Evolutionary conservation across 768 basidiomycete species (phyloP).

Genomic region (Mycena crocata): DNA sequence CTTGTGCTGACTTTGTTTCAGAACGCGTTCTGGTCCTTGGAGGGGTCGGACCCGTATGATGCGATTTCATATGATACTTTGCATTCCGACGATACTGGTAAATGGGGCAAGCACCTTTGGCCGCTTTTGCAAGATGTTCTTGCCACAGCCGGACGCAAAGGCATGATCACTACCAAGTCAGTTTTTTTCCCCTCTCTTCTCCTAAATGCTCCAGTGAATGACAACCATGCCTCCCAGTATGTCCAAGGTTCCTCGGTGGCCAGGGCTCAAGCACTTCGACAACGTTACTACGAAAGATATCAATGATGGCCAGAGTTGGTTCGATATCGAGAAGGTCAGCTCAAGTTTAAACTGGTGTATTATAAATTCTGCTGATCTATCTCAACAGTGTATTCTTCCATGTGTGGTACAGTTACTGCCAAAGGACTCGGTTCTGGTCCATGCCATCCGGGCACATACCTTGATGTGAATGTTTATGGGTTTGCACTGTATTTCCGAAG

Average conservation of each 20-base stretch:
- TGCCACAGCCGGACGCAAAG: neutral
- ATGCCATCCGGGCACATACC: conserved; percentile 22
- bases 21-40: conserved; percentile 21
- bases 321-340: no score
- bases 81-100: conserved; percentile 21
- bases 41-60: conserved; percentile 14
- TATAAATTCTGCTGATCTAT: no score
- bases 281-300: conserved; percentile 26
- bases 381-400: conserved; percentile 20
- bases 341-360: no score
- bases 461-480: conserved; percentile 23
- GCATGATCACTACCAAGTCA: conserved; percentile 19
- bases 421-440: conserved; percentile 15
- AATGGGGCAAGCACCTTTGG: conserved; percentile 26
- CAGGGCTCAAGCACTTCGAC: conserved; percentile 25
- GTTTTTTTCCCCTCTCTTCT: neutral
- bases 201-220: neutral
- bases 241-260: conserved; percentile 23
- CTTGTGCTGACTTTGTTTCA: no score
- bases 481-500: conserved; percentile 22
- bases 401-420: conserved; percentile 22
- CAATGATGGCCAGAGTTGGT: no score
- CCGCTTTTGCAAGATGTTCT: conserved; percentile 10
- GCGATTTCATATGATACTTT: conserved; percentile 19
- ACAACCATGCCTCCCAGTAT: neutral